Base-by-base conservation (phyloP, 1,139 yeast genomes). In the Spencermartinsiella ligniputridi region DNA sequence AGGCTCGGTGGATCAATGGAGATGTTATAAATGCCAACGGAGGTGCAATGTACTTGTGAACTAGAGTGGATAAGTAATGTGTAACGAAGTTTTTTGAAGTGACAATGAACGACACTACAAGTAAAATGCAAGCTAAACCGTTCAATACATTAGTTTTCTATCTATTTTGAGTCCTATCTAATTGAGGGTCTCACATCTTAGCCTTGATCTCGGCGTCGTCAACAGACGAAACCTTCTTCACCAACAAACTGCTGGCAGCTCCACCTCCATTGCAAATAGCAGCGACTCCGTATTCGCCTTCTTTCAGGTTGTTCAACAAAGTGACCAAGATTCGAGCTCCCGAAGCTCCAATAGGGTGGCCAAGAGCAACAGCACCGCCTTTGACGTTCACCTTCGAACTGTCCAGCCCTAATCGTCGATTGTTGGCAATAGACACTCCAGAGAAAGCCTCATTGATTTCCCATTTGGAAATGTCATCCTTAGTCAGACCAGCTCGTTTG, bases 211-310 rank as follows among this genome's bases (percentile, higher is more conserved):
- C 22, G 6, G 38, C 27, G 11, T 19, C 22, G 16, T 35, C 38
- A 20, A 13, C 20, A 9, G 22, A 35, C 36, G 55, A 60, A 25
- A 70, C 56, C 57, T 66, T 78, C 69, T 83, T 86, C 51, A 84
- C 74, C 50, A 84, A 79, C 51, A 84, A 67, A 17, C 90, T 75
- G 40, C 95, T 84, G 40, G 96, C 96, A 64, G 95, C 97, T 63
- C 97, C 97, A 61, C 97, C 97, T 72, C 97, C 97, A 67, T 89
- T 89, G 75, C 97, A 89, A 62, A 89, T 82, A 67, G 86, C 96
- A 57, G 96, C 96, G 55, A 80, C 85, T 65, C 97, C 97, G 53
- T 81, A 71, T 69, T 84, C 88, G 62, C 96, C 97, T 66, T 86
- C 95, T 47, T 73, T 63, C 63, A 89, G 76, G 34, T 82, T 81